Evolutionary conservation across 1,139 yeast species (phyloP), one percentile per base, ranked within the genome.

Genomic region (Scheffersomyces titani): DNA sequence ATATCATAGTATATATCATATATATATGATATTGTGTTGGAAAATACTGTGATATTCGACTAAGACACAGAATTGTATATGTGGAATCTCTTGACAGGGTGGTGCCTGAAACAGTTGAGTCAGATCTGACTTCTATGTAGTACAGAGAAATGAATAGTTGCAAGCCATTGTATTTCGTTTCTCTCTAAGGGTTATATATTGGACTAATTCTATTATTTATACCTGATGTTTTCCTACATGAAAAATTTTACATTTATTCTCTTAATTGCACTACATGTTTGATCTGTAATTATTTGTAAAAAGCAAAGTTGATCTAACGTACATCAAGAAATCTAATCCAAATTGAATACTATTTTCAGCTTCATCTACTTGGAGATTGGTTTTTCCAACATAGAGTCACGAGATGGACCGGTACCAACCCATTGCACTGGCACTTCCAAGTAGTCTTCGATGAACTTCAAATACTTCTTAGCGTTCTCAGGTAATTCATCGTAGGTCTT

Each of bases 361-460:
- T 48, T 53, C 46, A 49, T 50, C 56, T 45, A 48, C 40, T 13
- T 50, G 51, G 58, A 60, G 50, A 67, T 50, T 44, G 65, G 59
- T 70, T 83, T 83, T 59, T 73, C 83, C 66, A 89, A 79, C 96
- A 89, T 89, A 46, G 90, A 85, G 57, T 86, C 97, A 80, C 99
- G 90, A 54, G 92, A 97, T 61, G 99, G 98, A 61, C 99, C 99
- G 58, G 97, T 96, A 71, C 99, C 99, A 62, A 94, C 94, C 98
- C 98, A 94, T 74, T 89, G 90, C 63, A 94, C 83, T 58, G 97
- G 97, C 58, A 91, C 96, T 50, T 83, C 81, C 62, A 92, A 80
- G 70, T 82, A 92, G 61, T 92, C 88, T 77, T 93, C 99, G 70
- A 94, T 92, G 72, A 76, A 94, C 65, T 83, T 80, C 75, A 94